Percentiles rank a stretch among this genome's conserved stretches.
Conservation (phyloP, 495 filamentous ascomycete species). For the Aspergillus wentii region DNA sequence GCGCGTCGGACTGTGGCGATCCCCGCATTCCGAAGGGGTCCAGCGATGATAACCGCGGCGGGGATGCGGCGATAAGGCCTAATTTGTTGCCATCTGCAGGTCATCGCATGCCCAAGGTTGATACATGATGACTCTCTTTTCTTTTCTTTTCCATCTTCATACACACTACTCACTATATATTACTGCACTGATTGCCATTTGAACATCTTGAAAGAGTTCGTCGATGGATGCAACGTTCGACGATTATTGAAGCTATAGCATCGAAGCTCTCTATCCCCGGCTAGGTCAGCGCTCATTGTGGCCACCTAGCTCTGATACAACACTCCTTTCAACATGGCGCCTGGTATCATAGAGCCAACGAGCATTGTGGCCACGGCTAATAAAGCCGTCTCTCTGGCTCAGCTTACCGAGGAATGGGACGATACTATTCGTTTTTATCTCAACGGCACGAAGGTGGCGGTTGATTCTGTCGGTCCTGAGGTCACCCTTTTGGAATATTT, state of each 20-base stretch:
- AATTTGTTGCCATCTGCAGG: background rate
- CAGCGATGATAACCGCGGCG: background rate
- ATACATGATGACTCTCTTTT: too few species aligned
- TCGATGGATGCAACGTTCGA: too few species aligned
- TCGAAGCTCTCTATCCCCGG: too few species aligned
- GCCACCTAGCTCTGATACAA: too few species aligned
- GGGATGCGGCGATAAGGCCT: background rate
- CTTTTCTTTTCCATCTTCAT: too few species aligned
- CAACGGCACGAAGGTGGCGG: constrained; percentile 84
- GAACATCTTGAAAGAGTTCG: too few species aligned
- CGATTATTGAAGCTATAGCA: too few species aligned
- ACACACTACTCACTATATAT: too few species aligned
- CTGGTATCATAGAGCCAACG: constrained; percentile 43
- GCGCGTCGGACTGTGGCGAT: constrained; percentile 41
- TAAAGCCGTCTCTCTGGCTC: constrained; percentile 39
- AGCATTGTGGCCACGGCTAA: constrained; percentile 45
- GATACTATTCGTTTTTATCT: constrained; percentile 81
- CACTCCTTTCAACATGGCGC: constrained; percentile 49
- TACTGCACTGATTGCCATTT: too few species aligned
- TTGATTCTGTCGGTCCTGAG: constrained; percentile 83
- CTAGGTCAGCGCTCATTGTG: too few species aligned
- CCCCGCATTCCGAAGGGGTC: too few species aligned
- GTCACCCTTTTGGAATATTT: constrained; percentile 92
- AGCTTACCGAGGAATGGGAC: constrained; percentile 61
- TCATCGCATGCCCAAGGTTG: too few species aligned